Evolutionary conservation across 2,329 filamentous ascomycete species (phyloP), one percentile per base, ranked within the genome.

Genomic region (Waltergamsia citrina): DNA sequence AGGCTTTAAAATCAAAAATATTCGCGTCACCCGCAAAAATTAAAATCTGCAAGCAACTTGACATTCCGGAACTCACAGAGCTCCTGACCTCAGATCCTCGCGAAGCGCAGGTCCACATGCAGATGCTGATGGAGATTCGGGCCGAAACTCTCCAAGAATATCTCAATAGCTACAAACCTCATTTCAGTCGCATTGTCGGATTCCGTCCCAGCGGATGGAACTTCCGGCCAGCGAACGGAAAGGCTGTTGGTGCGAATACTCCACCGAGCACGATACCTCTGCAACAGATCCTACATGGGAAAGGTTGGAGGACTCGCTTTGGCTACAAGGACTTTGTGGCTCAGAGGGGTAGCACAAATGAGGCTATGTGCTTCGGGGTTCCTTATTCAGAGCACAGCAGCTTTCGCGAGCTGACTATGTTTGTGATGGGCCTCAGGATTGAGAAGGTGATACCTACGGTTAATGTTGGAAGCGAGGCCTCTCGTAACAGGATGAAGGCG

Each of bases 81-180:
- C 71, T 86, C 4, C 71, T 98, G 48, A 98, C 92, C 0, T 69
- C 70, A 7, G 66, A 95, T 51, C 87, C 92, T 0, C 63, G 72
- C 16, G 84, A 85, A 47, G 92, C 92, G 0, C 90, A 96, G 56
- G 87, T 98, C 0, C 92, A 98, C 59, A 95, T 98, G 88, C 93
- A 94, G 47, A 87, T 84, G 48, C 69, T 98, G 8, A 92, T 92
- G 69, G 90, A 96, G 56, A 87, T 98, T 44, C 80, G 87, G 18
- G 79, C 87, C 22, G 88, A 95, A 44, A 94, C 90, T 0, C 69
- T 98, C 2, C 78, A 85, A 43, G 88, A 94, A 40, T 98, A 98
- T 49, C 72, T 96, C 6, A 75, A 81, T 46, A 69, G 74, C 23
- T 84, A 86, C 61, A 82, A 81, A 41, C 80, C 83, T 6, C 78